phyloP scores from a whole-genome alignment of 2,329 filamentous ascomycete species.

The Penicillium palitans region DNA sequence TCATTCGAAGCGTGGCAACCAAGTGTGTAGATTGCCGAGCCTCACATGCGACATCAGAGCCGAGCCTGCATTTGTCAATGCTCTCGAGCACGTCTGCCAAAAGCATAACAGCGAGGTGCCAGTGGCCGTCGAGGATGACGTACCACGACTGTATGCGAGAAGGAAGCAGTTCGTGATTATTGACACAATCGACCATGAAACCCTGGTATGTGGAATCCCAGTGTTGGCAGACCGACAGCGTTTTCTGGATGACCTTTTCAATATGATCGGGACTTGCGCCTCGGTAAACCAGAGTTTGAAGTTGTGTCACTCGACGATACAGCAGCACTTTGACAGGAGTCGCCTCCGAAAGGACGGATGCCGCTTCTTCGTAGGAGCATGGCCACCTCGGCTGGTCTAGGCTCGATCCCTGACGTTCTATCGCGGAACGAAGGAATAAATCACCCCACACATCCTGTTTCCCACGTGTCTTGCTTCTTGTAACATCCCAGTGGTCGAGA shows the following conservation, averaged over 20 bases:
- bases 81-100: slow-evolving; percentile 56
- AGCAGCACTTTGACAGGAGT: slow-evolving; percentile 61
- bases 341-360: slow-evolving; percentile 52
- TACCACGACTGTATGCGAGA: slow-evolving; percentile 61
- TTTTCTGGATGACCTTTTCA: slow-evolving; percentile 52
- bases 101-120: slow-evolving; percentile 58
- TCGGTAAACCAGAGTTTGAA: slow-evolving; percentile 55
- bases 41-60: slow-evolving; percentile 22
- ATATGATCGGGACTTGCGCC: slow-evolving; percentile 40
- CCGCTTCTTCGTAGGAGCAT: slow-evolving; percentile 55
- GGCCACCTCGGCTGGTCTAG: slow-evolving; percentile 49
- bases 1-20: slow-evolving; percentile 43
- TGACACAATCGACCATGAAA: slow-evolving; percentile 55
- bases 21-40: slow-evolving; percentile 35
- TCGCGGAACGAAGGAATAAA: slow-evolving; percentile 33
- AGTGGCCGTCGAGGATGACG: slow-evolving; percentile 58
- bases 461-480: slow-evolving; percentile 6
- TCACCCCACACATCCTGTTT: slow-evolving; percentile 42
- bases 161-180: slow-evolving; percentile 53
- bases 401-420: slow-evolving; percentile 6
- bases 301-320: slow-evolving; percentile 57
- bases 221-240: slow-evolving; percentile 55
- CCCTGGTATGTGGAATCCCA: slow-evolving; percentile 56
- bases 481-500: slow-evolving; percentile 13
- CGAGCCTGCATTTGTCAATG: slow-evolving; percentile 44